These are phyloP conservation scores for Cryptococcus sp. DNA, from an alignment of 1,284 basidiomycete species.

Conservation along the genomic window DNA sequence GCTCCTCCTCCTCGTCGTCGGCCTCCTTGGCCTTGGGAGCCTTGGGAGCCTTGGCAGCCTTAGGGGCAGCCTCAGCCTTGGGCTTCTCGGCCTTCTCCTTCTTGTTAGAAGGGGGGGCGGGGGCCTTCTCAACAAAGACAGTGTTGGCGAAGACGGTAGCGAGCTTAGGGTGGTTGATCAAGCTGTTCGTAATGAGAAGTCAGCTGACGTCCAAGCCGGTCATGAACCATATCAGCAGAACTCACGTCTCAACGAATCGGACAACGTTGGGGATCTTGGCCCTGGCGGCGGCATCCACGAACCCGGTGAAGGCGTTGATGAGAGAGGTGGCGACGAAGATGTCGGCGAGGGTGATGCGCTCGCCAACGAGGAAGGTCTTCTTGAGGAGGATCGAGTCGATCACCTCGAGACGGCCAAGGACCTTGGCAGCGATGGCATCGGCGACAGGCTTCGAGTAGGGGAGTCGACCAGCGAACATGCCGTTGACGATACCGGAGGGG, in stretches of 20 bases:
- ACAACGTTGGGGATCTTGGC: slow-evolving; percentile 70
- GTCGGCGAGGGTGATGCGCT: slow-evolving; percentile 93
- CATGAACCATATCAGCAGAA: background rate
- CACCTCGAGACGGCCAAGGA: slow-evolving; percentile 40
- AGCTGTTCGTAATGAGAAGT: slow-evolving; percentile 48
- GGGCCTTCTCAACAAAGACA: slow-evolving; percentile 66
- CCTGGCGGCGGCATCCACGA: slow-evolving; percentile 63
- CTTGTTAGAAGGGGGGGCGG: slow-evolving; percentile 69
- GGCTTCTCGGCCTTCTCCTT: slow-evolving; percentile 51
- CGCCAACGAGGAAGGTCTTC: slow-evolving; percentile 86
- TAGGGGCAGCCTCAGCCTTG: slow-evolving; percentile 51
- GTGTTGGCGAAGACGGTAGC: slow-evolving; percentile 59
- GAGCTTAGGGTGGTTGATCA: slow-evolving; percentile 75
- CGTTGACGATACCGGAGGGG: slow-evolving; percentile 47
- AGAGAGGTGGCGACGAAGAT: slow-evolving; percentile 65
- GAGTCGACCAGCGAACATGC: slow-evolving; percentile 49
- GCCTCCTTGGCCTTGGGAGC: slow-evolving; percentile 58
- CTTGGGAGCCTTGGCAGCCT: slow-evolving; percentile 52
- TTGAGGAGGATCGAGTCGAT: slow-evolving; percentile 72
- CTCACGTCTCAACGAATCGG: slow-evolving; percentile 72
- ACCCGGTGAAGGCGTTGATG: slow-evolving; percentile 52
- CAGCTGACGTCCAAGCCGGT: background rate
- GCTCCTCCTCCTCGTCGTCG: slow-evolving; percentile 65
- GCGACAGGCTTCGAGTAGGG: slow-evolving; percentile 65
- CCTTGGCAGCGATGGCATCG: slow-evolving; percentile 33